These are phyloP conservation scores for Thelonectria olida DNA, from an alignment of 2,329 filamentous ascomycete species.

Conservation along the genomic window DNA sequence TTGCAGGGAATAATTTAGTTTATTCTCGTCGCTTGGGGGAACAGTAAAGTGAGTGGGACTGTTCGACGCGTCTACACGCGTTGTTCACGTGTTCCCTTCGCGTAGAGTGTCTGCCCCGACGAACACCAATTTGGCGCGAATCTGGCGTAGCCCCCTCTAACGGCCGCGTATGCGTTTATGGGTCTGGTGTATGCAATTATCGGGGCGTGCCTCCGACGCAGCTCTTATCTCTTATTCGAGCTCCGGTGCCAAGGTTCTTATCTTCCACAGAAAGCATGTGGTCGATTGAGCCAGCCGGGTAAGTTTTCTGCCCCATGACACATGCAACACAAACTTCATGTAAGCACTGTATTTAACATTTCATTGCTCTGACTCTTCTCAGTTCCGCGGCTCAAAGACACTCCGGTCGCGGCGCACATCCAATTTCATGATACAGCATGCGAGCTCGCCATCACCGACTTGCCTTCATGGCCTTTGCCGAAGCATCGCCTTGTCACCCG, in stretches of 20 bases:
- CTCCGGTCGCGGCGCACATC: not conserved
- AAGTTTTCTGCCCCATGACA: too few relatives aligned
- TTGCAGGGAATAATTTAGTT: constrained; percentile 14
- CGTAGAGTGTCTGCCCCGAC: constrained; percentile 16
- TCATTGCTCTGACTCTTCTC: not conserved
- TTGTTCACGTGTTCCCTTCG: not conserved
- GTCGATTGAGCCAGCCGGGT: too few relatives aligned
- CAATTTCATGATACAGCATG: not conserved
- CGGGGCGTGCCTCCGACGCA: not conserved
- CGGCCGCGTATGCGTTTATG: not conserved
- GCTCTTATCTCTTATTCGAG: not conserved
- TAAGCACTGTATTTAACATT: not conserved
- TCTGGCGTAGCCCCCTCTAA: not conserved
- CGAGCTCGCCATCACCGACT: not conserved
- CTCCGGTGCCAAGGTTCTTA: not conserved
- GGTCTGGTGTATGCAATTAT: not conserved
- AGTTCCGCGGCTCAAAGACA: not conserved
- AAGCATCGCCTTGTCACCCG: not conserved
- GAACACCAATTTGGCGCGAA: not conserved
- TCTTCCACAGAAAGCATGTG: too few relatives aligned
- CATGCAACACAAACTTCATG: too few relatives aligned
- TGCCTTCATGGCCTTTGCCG: not conserved
- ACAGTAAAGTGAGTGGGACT: constrained; percentile 13
- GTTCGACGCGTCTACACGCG: constrained; percentile 13
- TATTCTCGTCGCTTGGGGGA: constrained; percentile 22